Evolutionary conservation across 108 stramenopile species (phyloP), one percentile per base, ranked within the genome.

Genomic region (Skeletonema tropicum): DNA sequence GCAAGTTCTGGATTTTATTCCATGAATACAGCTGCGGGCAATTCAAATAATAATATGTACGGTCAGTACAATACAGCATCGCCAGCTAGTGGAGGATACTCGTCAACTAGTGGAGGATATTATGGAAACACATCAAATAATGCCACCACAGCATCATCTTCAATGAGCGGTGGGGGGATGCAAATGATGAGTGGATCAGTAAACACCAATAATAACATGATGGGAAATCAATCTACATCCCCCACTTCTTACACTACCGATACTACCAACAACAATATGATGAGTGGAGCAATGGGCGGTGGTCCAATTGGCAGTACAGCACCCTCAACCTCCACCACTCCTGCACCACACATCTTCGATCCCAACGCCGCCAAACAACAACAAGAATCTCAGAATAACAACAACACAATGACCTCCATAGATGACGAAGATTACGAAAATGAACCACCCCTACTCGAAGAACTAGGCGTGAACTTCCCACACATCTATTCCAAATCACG

Each of bases 361-460:
- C 80, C 80, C 62, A 70, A 62, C 41, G 60, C 77, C 10, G 68
- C 60, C 41, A 21, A 48, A 31, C 52, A 70, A 30, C 13, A 45
- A 33, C 19, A 61, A 19, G 29, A 39, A 29, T 29, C 26, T 2
- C 26, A 29, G 19, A 21, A 55, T 36, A 57, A 55, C 48, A 57
- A 45, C 23, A 60, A 14, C 67, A 19, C 33, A 35, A 35, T 31
- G 14, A 11, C 72, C 23, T 3, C 36, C 15, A n/a, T 49, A 49
- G 7, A 39, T 19, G 58, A 72, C 58, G 87, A 83, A 21, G 90
- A 97, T 57, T 97, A 93, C 68, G 91, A 93, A 35, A 90, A 98
- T 73, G 99, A 99, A 77, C 95, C 97, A 3, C 99, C 99, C 19
- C 86, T 99, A 32, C 80, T 99, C 72, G 99, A 98, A 86, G 99